These are phyloP conservation scores for Colletotrichum tropicicola DNA, from an alignment of 2,329 filamentous ascomycete genomes.

Conservation along the genomic window DNA sequence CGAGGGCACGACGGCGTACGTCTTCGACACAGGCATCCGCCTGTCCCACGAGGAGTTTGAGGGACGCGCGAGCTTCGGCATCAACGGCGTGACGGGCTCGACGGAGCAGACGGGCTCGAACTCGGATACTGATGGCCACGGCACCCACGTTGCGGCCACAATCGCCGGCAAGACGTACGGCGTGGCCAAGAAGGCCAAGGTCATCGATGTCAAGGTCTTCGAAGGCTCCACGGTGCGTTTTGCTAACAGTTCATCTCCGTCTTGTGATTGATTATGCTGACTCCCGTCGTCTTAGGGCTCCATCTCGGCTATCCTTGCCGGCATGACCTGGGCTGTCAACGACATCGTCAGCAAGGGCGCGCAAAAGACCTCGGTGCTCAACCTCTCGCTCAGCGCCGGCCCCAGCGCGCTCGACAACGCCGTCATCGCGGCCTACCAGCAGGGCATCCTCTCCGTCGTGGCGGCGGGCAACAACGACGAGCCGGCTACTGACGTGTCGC, in stretches of 20 bases:
- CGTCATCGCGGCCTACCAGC: slow-evolving; percentile 47
- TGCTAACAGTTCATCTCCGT: too few relatives aligned
- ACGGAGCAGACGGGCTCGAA: slow-evolving; percentile 29
- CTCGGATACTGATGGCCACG: slow-evolving; percentile 37
- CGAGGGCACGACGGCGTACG: slow-evolving; percentile 43
- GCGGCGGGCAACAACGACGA: slow-evolving; percentile 63
- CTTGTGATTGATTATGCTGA: too few relatives aligned
- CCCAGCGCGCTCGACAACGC: slow-evolving; percentile 64
- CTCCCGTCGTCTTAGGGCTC: too few relatives aligned
- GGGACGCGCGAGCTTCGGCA: slow-evolving; percentile 37
- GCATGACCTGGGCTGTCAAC: slow-evolving; percentile 37
- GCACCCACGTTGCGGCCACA: slow-evolving; percentile 42
- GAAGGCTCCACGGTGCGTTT: slow-evolving; percentile 37
- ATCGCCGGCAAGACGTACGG: slow-evolving; percentile 40
- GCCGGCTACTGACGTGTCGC: slow-evolving; percentile 46
- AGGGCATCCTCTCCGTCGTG: slow-evolving; percentile 60
- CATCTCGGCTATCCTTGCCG: slow-evolving; percentile 32
- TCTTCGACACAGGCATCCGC: slow-evolving; percentile 55
- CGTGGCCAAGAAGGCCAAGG: slow-evolving; percentile 38
- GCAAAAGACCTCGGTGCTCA: slow-evolving; percentile 43
- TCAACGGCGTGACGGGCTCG: slow-evolving; percentile 36
- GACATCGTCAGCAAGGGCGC: slow-evolving; percentile 32
- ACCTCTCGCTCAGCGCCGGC: slow-evolving; percentile 50
- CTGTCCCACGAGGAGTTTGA: slow-evolving; percentile 44
- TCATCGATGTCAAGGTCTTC: slow-evolving; percentile 42